Conservation (phyloP, 2,329 filamentous ascomycete genomes). For the Aspergillus sp. region DNA sequence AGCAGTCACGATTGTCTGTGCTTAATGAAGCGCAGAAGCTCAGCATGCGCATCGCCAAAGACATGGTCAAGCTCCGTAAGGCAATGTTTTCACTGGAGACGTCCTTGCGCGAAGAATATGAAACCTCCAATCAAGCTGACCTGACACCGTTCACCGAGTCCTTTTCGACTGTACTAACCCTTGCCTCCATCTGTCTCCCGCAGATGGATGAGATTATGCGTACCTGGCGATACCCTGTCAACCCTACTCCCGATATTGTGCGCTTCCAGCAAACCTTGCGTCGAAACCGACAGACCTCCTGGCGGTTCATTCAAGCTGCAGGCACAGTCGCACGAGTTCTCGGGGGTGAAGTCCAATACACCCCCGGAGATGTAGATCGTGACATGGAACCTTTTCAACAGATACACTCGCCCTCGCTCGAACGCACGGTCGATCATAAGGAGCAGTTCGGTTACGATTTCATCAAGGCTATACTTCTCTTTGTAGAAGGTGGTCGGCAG, state of each 20-base stretch:
- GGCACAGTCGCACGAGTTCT: constrained; percentile 60
- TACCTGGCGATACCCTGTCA: constrained; percentile 61
- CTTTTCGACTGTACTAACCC: constrained; percentile 46
- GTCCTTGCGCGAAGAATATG: constrained; percentile 34
- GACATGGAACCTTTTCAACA: constrained; percentile 51
- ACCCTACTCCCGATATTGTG: constrained; percentile 56
- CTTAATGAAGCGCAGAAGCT: constrained; percentile 55
- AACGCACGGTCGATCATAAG: constrained; percentile 39
- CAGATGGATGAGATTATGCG: constrained; percentile 60
- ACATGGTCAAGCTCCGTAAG: constrained; percentile 56
- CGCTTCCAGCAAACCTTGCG: constrained; percentile 58
- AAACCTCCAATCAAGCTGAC: constrained; percentile 29
- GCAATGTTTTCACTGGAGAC: constrained; percentile 56
- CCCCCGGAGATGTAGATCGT: constrained; percentile 39
- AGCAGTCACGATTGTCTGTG: constrained; percentile 47
- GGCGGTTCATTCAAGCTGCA: constrained; percentile 64
- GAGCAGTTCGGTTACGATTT: constrained; percentile 67
- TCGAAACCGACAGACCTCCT: constrained; percentile 56
- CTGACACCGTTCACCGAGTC: constrained; percentile 37
- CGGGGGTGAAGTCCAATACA: constrained; percentile 55
- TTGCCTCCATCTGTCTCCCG: constrained; percentile 52
- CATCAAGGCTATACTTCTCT: constrained; percentile 63
- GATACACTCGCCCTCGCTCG: constrained; percentile 52
- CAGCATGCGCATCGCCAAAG: constrained; percentile 59
- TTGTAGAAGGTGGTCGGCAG: constrained; percentile 61